Evolutionary conservation across 139 green algal genomes (phyloP), one percentile per base, ranked within the genome.

Genomic region (Chlamydomonas sp.): DNA sequence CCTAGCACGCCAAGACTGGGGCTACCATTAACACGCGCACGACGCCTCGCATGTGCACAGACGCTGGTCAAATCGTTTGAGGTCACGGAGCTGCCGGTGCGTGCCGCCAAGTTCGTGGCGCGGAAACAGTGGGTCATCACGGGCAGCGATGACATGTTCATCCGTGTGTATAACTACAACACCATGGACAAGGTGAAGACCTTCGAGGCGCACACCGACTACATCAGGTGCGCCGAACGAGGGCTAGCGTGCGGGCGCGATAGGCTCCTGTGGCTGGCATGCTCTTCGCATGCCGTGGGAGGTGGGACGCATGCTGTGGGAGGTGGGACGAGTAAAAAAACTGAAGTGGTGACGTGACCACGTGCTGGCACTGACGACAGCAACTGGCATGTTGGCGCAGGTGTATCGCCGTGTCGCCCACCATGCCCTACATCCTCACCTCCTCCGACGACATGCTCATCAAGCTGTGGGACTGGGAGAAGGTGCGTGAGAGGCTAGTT

Each of bases 381-480:
- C 4, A 7, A 3, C 68, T 80, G 10, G 75, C 61, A 61, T 69
- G 58, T 5, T 71, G 64, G 69, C 16, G 49, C 95, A 96, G 96
- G 85, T 95, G 93, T 90, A 94, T 99, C 6, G 96, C 97, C 5
- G 95, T 99, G 67, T 98, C 99, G 89, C 98, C 98, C 2, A 96
- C 93, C 4, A 91, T 99, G 91, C 97, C 98, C 16, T 97, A 96
- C 84, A 87, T 99, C 59, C 93, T 99, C 59, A 97, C 98, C 4
- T 97, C 92, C 68, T 98, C 96, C 17, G 98, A 99, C 83, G 98
- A 99, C 92, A 99, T 99, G 96, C 93, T 99, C 16, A 99, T 99
- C 95, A 99, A 99, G 94, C 96, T 99, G 66, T 99, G 98, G 98
- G 98, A 99, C 93, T 99, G 98, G 98, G 98, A 99, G 88, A 97